Base-by-base conservation (phyloP, 352 stramenopile species). In the Phytopythium montanum region DNA sequence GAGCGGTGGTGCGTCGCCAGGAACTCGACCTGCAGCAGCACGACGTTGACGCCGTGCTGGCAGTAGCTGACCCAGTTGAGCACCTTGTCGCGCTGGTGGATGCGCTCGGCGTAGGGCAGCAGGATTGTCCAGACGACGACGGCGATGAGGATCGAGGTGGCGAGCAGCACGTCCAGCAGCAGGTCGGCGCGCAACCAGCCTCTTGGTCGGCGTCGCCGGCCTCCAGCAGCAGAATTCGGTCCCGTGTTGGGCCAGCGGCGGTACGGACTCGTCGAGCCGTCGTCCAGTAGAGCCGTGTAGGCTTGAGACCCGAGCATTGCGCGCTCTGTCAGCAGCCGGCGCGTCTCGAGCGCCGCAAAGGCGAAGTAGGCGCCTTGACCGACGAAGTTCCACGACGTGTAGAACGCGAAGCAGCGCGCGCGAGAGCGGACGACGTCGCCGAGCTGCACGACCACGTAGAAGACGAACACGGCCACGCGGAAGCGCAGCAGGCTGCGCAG, bases 371-470 rank as follows among this genome's bases (percentile, higher is more conserved):
- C 42, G 46, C 78, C 79, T 58, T 94, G 82, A 3, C 75, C 61
- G n/a, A 88, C 72, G 46, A 92, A 91, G 64, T 94, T 94, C 85
- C 85, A 94, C n/a, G 80, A 90, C 41, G 85, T 94, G 68, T 90
- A 94, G 62, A 94, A 92, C 50, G 63, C 62, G 52, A 92, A 59
- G 46, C 85, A 90, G 34, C 65, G 64, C 33, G 62, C 63, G 12
- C 50, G 31, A 18, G 85, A 82, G 44, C 81, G 76, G 42, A 76
- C 77, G 5, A 90, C 29, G 57, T 94, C 79, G 68, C 73, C 85
- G 23, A 76, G 25, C 56, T 90, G 79, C 29, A 91, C 59, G 33
- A 77, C 23, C 0, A 76, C 44, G 60, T 87, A 92, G 61, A 90
- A 92, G 4, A 54, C 65, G 12, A 65, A 51, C n/a, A 65, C 67